Percentiles rank a stretch among this genome's conserved stretches.
These are phyloP conservation scores for Grammothele lineata DNA, from an alignment of 768 basidiomycete species.

Conservation along the genomic window DNA sequence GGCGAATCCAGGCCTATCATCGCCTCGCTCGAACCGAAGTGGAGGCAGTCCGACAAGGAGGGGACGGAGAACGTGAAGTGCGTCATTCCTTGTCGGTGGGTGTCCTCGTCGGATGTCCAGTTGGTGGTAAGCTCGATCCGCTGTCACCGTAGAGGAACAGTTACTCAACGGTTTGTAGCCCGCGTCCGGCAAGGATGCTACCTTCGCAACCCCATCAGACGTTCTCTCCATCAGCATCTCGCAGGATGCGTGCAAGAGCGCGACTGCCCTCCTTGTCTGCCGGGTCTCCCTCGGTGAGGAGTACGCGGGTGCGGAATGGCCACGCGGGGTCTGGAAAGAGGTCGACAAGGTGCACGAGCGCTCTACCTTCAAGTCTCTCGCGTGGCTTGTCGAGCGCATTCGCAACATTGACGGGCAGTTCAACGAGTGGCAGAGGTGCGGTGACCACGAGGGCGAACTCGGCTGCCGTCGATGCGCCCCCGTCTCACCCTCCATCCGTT, in stretches of 20 bases:
- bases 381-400: constrained; percentile 86
- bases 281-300: constrained; percentile 65
- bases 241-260: constrained; percentile 63
- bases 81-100: constrained; percentile 65
- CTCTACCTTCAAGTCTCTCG: constrained; percentile 69
- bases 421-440: constrained; percentile 58
- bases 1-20: constrained; percentile 77
- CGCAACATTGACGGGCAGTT: constrained; percentile 67
- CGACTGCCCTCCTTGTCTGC: constrained; percentile 77
- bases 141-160: background rate
- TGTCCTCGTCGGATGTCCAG: constrained; percentile 39
- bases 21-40: constrained; percentile 66
- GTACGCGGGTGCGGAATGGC: constrained; percentile 72
- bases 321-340: constrained; percentile 65
- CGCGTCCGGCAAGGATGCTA: constrained; percentile 48
- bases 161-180: constrained; percentile 36
- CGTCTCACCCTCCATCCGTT: constrained; percentile 65
- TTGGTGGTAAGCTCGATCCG: constrained; percentile 45
- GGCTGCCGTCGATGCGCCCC: constrained; percentile 85
- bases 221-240: constrained; percentile 47
- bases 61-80: constrained; percentile 49
- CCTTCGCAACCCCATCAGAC: constrained; percentile 59
- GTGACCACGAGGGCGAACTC: constrained; percentile 37
- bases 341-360: constrained; percentile 88
- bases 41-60: constrained; percentile 65